Conservation (phyloP, 139 green algal genomes). For the Medakamo hakoo region DNA sequence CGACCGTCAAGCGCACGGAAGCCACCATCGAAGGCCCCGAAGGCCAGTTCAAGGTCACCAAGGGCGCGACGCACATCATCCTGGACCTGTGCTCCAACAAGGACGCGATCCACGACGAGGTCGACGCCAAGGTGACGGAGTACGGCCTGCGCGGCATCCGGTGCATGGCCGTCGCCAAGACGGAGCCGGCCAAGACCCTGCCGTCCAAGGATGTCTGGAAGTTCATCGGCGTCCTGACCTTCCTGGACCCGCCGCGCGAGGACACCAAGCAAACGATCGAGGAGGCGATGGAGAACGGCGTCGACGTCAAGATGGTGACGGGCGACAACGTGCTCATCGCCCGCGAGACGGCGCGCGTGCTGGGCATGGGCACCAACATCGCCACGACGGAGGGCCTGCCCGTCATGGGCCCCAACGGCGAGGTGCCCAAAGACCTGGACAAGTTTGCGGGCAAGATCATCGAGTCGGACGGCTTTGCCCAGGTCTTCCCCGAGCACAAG, state of each 20-base stretch:
- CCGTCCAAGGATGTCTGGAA: conserved; percentile 26
- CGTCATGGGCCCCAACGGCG: conserved; percentile 39
- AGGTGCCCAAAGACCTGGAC: conserved; percentile 42
- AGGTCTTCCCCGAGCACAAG: conserved; percentile 62
- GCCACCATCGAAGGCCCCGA: conserved; percentile 27
- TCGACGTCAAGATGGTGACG: conserved; percentile 85
- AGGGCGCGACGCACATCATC: conserved; percentile 40
- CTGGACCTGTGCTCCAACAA: conserved; percentile 28
- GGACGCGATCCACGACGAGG: conserved; percentile 10
- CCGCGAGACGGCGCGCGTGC: conserved; percentile 59
- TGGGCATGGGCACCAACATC: conserved; percentile 72
- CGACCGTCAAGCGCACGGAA: conserved; percentile 70
- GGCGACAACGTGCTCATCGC: conserved; percentile 73
- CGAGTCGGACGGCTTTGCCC: conserved; percentile 64
- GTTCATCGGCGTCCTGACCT: conserved; percentile 67
- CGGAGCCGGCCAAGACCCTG: neutral
- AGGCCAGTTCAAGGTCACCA: conserved; percentile 57
- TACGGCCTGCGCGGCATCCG: conserved; percentile 60
- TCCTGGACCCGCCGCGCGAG: conserved; percentile 69
- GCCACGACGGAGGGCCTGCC: conserved; percentile 34
- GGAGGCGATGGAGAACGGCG: conserved; percentile 44
- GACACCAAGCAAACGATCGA: conserved; percentile 71
- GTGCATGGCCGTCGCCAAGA: conserved; percentile 46
- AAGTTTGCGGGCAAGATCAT: conserved; percentile 51
- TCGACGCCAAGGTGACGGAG: conserved; percentile 34